Evolutionary conservation across 2,329 filamentous ascomycete genomes (phyloP).

Genomic region (Alternaria sp.): DNA sequence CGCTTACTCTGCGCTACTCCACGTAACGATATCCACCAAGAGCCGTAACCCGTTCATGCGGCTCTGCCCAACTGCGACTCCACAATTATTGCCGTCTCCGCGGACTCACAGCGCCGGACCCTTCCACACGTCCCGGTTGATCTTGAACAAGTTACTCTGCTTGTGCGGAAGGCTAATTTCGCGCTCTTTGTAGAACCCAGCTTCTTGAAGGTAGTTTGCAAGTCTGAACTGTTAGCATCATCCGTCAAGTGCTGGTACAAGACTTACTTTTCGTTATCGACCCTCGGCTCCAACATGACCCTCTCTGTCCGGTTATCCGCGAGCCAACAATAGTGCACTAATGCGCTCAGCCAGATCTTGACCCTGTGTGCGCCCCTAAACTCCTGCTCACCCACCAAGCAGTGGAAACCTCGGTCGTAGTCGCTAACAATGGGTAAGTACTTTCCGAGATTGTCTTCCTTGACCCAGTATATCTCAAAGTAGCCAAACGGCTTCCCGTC

Average conservation of each 20-base stretch:
- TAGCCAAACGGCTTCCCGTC: slow-evolving; percentile 95
- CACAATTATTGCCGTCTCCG: slow-evolving; percentile 16
- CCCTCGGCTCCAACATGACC: slow-evolving; percentile 85
- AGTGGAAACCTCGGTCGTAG: slow-evolving; percentile 88
- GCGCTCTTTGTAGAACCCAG: slow-evolving; percentile 85
- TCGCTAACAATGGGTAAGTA: slow-evolving; percentile 74
- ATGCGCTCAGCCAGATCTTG: slow-evolving; percentile 79
- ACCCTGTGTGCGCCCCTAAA: slow-evolving; percentile 82
- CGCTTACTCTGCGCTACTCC: slow-evolving; percentile 23
- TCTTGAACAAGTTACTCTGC: slow-evolving; percentile 84
- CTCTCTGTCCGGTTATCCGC: slow-evolving; percentile 82
- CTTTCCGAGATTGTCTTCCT: slow-evolving; percentile 82
- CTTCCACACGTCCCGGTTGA: slow-evolving; percentile 79
- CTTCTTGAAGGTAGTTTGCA: slow-evolving; percentile 73
- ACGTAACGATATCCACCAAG: slow-evolving; percentile 23
- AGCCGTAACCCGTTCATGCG: slow-evolving; percentile 14
- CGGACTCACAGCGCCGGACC: slow-evolving; percentile 38
- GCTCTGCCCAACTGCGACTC: slow-evolving; percentile 23
- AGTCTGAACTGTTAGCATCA: slow-evolving; percentile 61
- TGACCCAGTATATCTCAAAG: slow-evolving; percentile 98
- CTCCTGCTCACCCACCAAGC: slow-evolving; percentile 91
- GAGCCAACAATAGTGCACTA: slow-evolving; percentile 87
- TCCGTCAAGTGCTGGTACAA: not conserved
- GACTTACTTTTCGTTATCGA: slow-evolving; percentile 87
- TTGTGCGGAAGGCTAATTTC: slow-evolving; percentile 92